Evolutionary conservation across 331 rosid species (phyloP), one percentile per base, ranked within the genome.

Genomic region (Rhamnella rubrinervis): DNA sequence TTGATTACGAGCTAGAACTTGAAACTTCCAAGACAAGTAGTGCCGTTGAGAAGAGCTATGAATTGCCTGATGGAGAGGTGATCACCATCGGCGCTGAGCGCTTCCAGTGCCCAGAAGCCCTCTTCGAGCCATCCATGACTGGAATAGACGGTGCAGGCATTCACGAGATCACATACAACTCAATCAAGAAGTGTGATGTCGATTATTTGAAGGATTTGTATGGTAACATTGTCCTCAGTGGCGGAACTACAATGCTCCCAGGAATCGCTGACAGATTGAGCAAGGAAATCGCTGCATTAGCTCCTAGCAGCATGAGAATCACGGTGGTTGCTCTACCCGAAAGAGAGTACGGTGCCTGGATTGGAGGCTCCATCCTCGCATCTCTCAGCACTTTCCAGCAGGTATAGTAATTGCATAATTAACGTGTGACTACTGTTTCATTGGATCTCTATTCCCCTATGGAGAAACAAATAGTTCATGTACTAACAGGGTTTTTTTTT

Each of bases 111-210:
- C 90, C 96, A 4, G 95, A 90, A 71, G 92, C 88, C 50, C 90
- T 90, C 65, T 90, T 90, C 87, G 95, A 90, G 80, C 96, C 96
- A 61, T 90, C 96, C 75, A 87, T 90, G 96, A 90, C 87, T 16
- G 96, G 93, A 61, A 89, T 89, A 93, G 96, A 89, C 80, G 87
- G 93, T 77, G 84, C 85, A 26, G 93, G 96, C 60, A 89, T 89
- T 72, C 96, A 89, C 0, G 96, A 89, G 68, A 89, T 93, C 20
- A 89, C 96, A 13, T 89, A 89, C 78, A 89, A 89, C 76, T 89
- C 96, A 49, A 87, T 89, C 60, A 89, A 87, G 96, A 89, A 89
- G 78, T 89, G 96, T 39, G 96, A 89, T 53, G 96, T 87, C 0
- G 96, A 89, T 73, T 87, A 87, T 46, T 83, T 93, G 80, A 89